Evolutionary conservation across 805 yeast species (phyloP), one percentile per base, ranked within the genome.

Genomic region (Danielozyma ontarioensis): DNA sequence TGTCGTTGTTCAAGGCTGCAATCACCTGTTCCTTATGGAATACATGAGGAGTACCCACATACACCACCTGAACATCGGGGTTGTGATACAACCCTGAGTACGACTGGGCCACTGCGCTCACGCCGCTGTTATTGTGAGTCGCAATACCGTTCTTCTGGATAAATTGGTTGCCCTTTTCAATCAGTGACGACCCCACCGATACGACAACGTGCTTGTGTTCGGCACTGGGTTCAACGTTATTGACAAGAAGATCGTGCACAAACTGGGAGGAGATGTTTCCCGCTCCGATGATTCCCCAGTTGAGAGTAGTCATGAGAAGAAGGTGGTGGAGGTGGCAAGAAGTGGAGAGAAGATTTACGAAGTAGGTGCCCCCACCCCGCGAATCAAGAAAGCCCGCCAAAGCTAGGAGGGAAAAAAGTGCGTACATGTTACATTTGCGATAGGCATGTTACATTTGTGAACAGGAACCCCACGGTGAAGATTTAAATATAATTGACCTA

Each of bases 41-140:
- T 12, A 64, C 54, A 54, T 76, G 80, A 3, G 80, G 80, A 7
- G 76, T 61, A 3, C 78, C 80, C 25, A 76, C 56, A 44, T 76
- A 76, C 25, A 76, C 61, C n/a, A 68, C 57, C 34, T 75, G 72
- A 25, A 74, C 62, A 3, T 64, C 54, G 3, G 58, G 46, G 40
- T 71, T 64, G n/a, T 39, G 36, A 38, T 62, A 72, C 26, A 74
- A 59, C 2, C 70, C 72, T 13, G 63, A 63, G 43, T 76, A 75
- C n/a, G 37, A 37, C 37, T 59, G 49, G 13, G 51, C 49, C 1
- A 29, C 32, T 1, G 62, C 51, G 6, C 43, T 51, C 27, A 55
- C 19, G 4, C 45, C 60, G 17, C 45, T 51, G 41, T 61, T 59
- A 24, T 42, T 42, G 2, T 37, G 44, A 2, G 33, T 23, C 13